Base-by-base conservation (phyloP, 2,329 filamentous ascomycete genomes). In the Colletotrichum liriopes region DNA sequence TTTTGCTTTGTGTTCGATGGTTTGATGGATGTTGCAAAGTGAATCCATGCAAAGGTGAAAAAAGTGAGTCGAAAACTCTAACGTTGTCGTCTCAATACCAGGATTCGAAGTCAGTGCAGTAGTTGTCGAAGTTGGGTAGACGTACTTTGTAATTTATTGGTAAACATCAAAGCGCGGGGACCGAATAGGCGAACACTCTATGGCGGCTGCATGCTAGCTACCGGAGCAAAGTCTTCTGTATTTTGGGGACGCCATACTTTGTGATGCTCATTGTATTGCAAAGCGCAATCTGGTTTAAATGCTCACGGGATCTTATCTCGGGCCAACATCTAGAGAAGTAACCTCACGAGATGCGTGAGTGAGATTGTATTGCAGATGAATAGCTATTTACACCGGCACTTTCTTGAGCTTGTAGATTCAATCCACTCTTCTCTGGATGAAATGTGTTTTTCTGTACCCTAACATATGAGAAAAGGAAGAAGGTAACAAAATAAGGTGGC, bases 1-100 rank as follows among this genome's bases (percentile, higher is more conserved):
- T 35, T 72, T 68, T 70, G 3, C 54, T 65, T 70, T 70, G 66
- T 72, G 45, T 63, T 51, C 32, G 58, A 41, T 18, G 4, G 16
- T 32, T 23, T 5, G 32, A 16, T 35, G 16, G 18, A 18, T 55
- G 26, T 55, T 41, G 6, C 47, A 8, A 52, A 12, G n/a, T 32
- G 20, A 26, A 14, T 32, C 2, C 18, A 14, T 20, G 16, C 23
- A 5, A 16, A 51, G 29, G 32, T 37, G 5, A 18, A 18, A 6
- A 7, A 14, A 18, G 3, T 23, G 26, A n/a, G n/a, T 51, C 3
- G n/a, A 29, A 9, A 29, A n/a, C 55, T 18, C n/a, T 7, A 23
- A 56, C 2, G 54, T 18, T 52, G 26, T 52, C 49, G 23, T 51
- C 49, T 29, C 23, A 32, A 32, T 14, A 18, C 49, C 26, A 9